Conservation (phyloP, 1,284 basidiomycete species). For the Marasmius tenuissimus region DNA sequence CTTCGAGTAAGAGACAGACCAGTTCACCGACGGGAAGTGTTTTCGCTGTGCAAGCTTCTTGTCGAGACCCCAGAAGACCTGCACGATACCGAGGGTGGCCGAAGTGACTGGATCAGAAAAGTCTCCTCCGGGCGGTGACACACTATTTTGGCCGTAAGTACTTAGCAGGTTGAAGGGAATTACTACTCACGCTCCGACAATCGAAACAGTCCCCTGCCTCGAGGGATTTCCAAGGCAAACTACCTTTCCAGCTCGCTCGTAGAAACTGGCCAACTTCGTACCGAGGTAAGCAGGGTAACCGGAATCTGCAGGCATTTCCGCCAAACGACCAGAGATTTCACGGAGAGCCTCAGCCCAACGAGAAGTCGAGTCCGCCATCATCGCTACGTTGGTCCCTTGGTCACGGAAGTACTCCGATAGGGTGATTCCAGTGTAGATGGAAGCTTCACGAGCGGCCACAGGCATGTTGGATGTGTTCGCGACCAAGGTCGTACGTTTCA, state of each 20-base stretch:
- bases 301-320: slow-evolving; percentile 99
- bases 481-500: slow-evolving; percentile 99
- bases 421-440: slow-evolving; percentile 99
- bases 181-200: slow-evolving; percentile 91
- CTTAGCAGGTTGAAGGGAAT: slow-evolving; percentile 5
- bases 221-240: slow-evolving; percentile 89
- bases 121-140: slow-evolving; percentile 98
- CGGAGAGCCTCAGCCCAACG: slow-evolving; percentile 99
- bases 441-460: slow-evolving; percentile 98
- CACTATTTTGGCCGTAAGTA: slow-evolving; percentile 46
- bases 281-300: slow-evolving; percentile 98
- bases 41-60: slow-evolving; percentile 98
- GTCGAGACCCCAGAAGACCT: slow-evolving; percentile 97
- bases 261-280: slow-evolving; percentile 97
- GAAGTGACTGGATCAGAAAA: slow-evolving; percentile 99
- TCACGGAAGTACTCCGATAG: slow-evolving; percentile 99
- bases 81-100: slow-evolving; percentile 97
- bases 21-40: slow-evolving; percentile 99
- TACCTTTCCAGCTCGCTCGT: slow-evolving; percentile 99
- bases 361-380: slow-evolving; percentile 99
- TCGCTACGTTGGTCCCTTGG: slow-evolving; percentile 96
- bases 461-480: slow-evolving; percentile 99
- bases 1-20: slow-evolving; percentile 98
- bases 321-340: slow-evolving; percentile 98
- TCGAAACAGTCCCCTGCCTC: slow-evolving; percentile 92